Conservation (phyloP, 306 rosid species). For the Astragalus membranaceus region DNA sequence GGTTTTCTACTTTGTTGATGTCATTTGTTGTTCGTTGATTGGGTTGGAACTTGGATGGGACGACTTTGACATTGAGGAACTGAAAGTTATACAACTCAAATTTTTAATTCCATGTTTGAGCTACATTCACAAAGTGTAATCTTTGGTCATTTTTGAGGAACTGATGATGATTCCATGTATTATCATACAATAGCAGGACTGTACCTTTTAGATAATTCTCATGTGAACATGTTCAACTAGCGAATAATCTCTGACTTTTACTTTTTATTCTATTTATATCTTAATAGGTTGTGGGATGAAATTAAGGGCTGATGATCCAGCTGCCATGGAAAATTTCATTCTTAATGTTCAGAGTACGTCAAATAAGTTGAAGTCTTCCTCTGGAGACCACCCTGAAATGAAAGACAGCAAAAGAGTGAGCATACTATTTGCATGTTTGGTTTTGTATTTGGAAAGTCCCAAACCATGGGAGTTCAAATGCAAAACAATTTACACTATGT, state of each 20-base stretch:
- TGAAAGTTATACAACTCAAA: not conserved
- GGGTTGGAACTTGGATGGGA: not conserved
- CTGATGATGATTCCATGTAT: not conserved
- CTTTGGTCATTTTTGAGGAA: not conserved
- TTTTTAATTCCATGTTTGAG: too few species aligned
- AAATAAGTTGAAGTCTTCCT: slow-evolving; percentile 55
- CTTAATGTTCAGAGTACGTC: slow-evolving; percentile 59
- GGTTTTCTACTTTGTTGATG: not conserved
- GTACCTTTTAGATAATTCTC: slow-evolving; percentile 2
- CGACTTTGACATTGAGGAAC: not conserved
- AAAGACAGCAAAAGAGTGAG: slow-evolving; percentile 69
- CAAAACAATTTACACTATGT: not conserved
- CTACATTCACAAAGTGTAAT: not conserved
- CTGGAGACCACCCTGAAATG: slow-evolving; percentile 41
- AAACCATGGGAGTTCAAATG: not conserved
- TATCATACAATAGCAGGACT: not conserved
- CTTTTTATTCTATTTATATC: slow-evolving; percentile 4
- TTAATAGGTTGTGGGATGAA: slow-evolving; percentile 91
- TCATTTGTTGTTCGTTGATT: slow-evolving; percentile 1
- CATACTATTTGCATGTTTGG: slow-evolving; percentile 9
- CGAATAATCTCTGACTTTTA: slow-evolving; percentile 2
- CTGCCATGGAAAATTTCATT: slow-evolving; percentile 77
- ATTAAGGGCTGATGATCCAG: slow-evolving; percentile 86
- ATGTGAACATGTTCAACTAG: not conserved
- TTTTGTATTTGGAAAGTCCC: not conserved